Evolutionary conservation across 768 basidiomycete genomes (phyloP).

Genomic region (Phaeotremella skinneri): DNA sequence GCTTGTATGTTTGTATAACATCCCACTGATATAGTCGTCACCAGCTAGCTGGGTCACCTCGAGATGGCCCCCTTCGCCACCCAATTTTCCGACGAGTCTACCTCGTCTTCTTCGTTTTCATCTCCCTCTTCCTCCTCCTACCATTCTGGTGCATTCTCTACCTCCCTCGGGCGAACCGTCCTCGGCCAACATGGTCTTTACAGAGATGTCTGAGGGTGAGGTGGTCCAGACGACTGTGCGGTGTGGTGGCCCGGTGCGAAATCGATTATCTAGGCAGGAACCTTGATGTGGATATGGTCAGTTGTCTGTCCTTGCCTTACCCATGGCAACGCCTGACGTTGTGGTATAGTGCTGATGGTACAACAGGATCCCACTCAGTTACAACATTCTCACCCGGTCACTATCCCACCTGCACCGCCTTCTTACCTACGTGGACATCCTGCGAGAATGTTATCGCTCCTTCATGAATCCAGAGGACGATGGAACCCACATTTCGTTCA

Average conservation of each 20-base stretch:
- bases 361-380: conserved; percentile 32
- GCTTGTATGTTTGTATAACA: too few relatives aligned
- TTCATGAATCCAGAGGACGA: conserved; percentile 24
- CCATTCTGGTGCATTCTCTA: conserved; percentile 37
- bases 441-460: conserved; percentile 20
- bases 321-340: not conserved
- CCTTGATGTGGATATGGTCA: conserved; percentile 26
- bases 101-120: conserved; percentile 28
- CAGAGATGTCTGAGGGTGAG: conserved; percentile 36
- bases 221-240: conserved; percentile 32
- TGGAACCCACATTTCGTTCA: conserved; percentile 37
- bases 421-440: conserved; percentile 31
- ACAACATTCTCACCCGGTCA: conserved; percentile 36
- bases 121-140: conserved; percentile 27
- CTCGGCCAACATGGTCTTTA: conserved; percentile 31
- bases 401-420: conserved; percentile 30
- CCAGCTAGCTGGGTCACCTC: conserved; percentile 26
- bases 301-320: not conserved
- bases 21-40: not conserved
- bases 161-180: conserved; percentile 23
- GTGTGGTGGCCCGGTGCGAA: conserved; percentile 39
- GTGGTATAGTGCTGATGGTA: not conserved
- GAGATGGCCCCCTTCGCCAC: conserved; percentile 21
- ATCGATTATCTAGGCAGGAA: conserved; percentile 42
- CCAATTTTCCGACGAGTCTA: conserved; percentile 32